Evolutionary conservation across 1,284 basidiomycete genomes (phyloP).

Genomic region (Grifola frondosa): DNA sequence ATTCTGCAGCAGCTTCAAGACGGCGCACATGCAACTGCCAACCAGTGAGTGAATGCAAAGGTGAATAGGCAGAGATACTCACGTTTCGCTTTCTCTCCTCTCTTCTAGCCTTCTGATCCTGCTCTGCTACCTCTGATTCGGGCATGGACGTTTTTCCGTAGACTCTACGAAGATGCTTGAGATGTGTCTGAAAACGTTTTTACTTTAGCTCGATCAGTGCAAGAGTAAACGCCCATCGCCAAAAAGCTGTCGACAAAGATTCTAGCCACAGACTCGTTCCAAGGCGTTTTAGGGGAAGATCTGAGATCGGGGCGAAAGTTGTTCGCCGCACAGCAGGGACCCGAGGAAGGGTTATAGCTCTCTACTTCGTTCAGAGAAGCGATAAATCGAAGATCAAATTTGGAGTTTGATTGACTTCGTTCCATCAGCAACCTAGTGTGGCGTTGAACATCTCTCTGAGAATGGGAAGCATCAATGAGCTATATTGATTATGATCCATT

Average conservation of each 20-base stretch:
- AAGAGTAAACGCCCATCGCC: background rate
- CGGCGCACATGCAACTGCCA: background rate
- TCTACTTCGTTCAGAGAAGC: too few relatives aligned
- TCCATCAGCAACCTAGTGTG: too few relatives aligned
- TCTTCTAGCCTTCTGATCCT: background rate
- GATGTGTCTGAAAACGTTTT: background rate
- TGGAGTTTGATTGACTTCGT: too few relatives aligned
- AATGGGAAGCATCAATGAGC: too few relatives aligned
- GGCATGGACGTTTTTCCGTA: background rate
- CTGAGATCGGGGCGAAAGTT: slow-evolving; percentile 3
- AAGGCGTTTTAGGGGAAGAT: background rate
- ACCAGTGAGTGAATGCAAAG: background rate
- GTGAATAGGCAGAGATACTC: background rate
- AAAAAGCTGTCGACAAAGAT: slow-evolving; percentile 4
- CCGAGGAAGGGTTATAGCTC: slow-evolving; percentile 1
- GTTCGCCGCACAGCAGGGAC: background rate
- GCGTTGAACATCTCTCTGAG: too few relatives aligned
- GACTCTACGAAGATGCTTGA: slow-evolving; percentile 3
- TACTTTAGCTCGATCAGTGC: background rate
- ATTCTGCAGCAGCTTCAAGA: background rate
- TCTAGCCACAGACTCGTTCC: slow-evolving; percentile 1
- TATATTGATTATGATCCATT: too few relatives aligned
- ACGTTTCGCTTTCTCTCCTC: background rate
- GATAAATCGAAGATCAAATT: too few relatives aligned
- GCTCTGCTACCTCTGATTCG: background rate